These are phyloP conservation scores for Lentinula edodes DNA, from an alignment of 768 basidiomycete species.

Conservation along the genomic window DNA sequence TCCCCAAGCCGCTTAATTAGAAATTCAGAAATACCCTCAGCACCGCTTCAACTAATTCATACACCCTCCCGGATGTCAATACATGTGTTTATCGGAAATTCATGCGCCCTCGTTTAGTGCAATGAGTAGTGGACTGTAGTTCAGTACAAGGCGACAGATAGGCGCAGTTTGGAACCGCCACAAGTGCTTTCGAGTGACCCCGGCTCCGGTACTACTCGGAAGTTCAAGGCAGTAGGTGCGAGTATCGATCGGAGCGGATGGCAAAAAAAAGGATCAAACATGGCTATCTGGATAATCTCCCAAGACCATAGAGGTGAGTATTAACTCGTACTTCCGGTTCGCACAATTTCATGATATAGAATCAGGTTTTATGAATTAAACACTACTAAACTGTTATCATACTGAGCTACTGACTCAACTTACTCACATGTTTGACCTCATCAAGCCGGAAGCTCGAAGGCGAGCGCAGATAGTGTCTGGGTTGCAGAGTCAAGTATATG, in stretches of 20 bases:
- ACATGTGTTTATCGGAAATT: background rate
- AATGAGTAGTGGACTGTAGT: background rate
- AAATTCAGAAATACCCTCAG: background rate
- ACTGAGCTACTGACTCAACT: too few species aligned
- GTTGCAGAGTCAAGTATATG: too few species aligned
- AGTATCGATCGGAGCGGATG: constrained; percentile 2
- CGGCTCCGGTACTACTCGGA: background rate
- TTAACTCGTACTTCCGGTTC: background rate
- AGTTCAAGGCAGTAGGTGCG: background rate
- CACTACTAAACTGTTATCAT: too few species aligned
- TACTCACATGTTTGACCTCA: too few species aligned
- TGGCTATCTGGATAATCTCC: background rate
- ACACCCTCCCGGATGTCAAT: background rate
- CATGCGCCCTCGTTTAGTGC: background rate
- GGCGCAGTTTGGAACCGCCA: background rate
- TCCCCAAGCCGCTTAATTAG: background rate
- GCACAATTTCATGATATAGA: too few species aligned
- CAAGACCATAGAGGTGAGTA: background rate
- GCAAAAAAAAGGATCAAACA: background rate
- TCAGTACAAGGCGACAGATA: background rate
- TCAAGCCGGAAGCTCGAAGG: too few species aligned
- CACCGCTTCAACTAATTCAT: background rate
- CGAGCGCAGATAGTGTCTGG: too few species aligned
- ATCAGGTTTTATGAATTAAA: too few species aligned
- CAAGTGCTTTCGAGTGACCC: background rate